Base-by-base conservation (phyloP, 345 rosid species). In the Salix exigua region DNA sequence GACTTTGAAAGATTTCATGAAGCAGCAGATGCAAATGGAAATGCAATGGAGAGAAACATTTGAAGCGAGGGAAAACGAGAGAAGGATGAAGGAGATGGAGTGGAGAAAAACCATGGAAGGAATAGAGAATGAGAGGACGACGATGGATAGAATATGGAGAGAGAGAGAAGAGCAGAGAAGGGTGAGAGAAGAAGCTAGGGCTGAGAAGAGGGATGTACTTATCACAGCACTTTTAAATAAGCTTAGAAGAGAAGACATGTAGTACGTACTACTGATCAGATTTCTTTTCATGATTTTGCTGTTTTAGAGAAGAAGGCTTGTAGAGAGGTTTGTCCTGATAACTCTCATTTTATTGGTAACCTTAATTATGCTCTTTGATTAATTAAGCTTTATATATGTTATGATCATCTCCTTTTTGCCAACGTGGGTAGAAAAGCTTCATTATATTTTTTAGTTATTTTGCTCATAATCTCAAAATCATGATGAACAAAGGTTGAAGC, bases 121-220 rank as follows among this genome's bases (percentile, higher is more conserved):
- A 1, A 66, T 96, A 23, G 99, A 96, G 86, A 93, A 91, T 11
- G 98, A 93, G 83, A 90, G 98, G 90, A 72, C 89, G 25, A 85
- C 89, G 82, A 81, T 91, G 82, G 99, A 96, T 50, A 89, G 90
- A 74, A 82, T 89, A 72, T 96, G 97, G 97, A 89, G 92, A 81
- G 98, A 96, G 71, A 86, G 88, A 81, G 99, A 93, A 70, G 99
- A 96, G 78, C 95, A 96, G 85, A 89, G 99, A 72, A 88, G 92
- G 44, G 60, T 83, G 48, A 91, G 97, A 76, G 97, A 93, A 68
- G 99, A 96, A 76, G 90, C 88, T 87, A 88, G 97, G 90, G 98
- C 99, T 76, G 97, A 93, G 82, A 96, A 87, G 77, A 90, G 97
- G 77, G 99, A 96, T 65, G 85, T 88, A 18, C 94, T 96, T 28